phyloP scores from a whole-genome alignment of 106 monocot species.

The Allium sativum region DNA sequence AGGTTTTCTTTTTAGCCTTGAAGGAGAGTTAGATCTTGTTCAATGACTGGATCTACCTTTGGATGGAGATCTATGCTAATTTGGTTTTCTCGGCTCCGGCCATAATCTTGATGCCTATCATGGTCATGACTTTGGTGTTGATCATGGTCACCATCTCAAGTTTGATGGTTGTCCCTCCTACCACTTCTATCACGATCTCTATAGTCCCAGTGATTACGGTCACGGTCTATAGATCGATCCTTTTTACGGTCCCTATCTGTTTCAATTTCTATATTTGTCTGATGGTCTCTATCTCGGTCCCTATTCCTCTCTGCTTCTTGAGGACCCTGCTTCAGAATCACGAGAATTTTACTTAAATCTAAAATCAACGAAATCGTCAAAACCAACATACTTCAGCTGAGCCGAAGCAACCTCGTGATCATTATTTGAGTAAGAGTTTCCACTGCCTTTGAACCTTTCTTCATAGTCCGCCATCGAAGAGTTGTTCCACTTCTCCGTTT shows the following conservation, averaged over 20 bases:
- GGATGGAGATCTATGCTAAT: conserved; percentile 35
- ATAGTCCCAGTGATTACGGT: conserved; percentile 4
- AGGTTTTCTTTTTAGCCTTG: conserved; percentile 72
- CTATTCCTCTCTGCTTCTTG: conserved; percentile 23
- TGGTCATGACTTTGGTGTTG: conserved; percentile 18
- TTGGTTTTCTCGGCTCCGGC: conserved; percentile 35
- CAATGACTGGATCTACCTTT: conserved; percentile 42
- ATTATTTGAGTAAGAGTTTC: too few relatives aligned
- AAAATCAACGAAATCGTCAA: too few relatives aligned
- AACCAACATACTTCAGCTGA: too few relatives aligned
- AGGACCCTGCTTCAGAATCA: conserved; percentile 35
- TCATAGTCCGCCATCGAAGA: too few relatives aligned
- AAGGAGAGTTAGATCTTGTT: conserved; percentile 58
- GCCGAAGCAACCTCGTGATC: too few relatives aligned
- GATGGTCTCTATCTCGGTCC: conserved; percentile 13
- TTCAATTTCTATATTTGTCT: not conserved
- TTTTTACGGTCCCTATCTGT: too few relatives aligned
- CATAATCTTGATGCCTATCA: conserved; percentile 58
- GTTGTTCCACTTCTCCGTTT: too few relatives aligned
- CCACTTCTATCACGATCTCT: conserved; percentile 17
- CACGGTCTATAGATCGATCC: too few relatives aligned
- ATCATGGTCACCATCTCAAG: conserved; percentile 24
- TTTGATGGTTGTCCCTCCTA: conserved; percentile 8
- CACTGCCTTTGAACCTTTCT: too few relatives aligned
- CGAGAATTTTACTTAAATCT: conserved; percentile 32